phyloP scores from a whole-genome alignment of 257 asterid genomes.

The Capsicum rhomboideum region DNA sequence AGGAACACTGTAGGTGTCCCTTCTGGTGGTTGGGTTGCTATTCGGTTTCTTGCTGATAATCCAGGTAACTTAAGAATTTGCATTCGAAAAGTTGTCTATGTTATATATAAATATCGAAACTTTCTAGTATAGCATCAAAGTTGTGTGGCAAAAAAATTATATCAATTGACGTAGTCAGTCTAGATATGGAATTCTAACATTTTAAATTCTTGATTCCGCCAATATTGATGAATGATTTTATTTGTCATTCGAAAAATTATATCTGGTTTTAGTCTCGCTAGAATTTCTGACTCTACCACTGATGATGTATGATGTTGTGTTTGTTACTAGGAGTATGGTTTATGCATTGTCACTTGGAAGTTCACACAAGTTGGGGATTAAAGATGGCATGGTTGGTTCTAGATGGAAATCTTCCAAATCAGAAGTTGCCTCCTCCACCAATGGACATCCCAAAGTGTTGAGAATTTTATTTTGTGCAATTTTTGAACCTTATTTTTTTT shows the following conservation, averaged over 20 bases:
- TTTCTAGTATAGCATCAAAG: too few relatives aligned
- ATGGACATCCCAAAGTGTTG: slow-evolving; percentile 54
- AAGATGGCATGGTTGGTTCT: slow-evolving; percentile 65
- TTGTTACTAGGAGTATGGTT: neutral
- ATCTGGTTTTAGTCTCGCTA: too few relatives aligned
- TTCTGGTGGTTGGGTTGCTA: slow-evolving; percentile 64
- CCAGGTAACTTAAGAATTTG: slow-evolving; percentile 34
- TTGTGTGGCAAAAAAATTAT: too few relatives aligned
- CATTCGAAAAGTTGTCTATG: neutral
- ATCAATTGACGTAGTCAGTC: too few relatives aligned
- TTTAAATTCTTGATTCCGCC: too few relatives aligned
- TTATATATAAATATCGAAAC: too few relatives aligned
- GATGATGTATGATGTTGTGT: neutral
- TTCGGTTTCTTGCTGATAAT: slow-evolving; percentile 53
- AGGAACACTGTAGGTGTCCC: slow-evolving; percentile 65
- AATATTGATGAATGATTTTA: too few relatives aligned
- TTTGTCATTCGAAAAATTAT: too few relatives aligned
- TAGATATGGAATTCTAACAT: too few relatives aligned
- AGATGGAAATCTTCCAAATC: slow-evolving; percentile 50
- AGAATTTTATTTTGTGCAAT: neutral
- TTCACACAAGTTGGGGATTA: slow-evolving; percentile 8
- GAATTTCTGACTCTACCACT: neutral
- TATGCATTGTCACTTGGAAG: neutral
- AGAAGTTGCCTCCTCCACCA: slow-evolving; percentile 55
- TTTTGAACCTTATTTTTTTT: neutral